Conservation (phyloP, 805 yeast genomes). For the Pichia gijzeniarum region DNA sequence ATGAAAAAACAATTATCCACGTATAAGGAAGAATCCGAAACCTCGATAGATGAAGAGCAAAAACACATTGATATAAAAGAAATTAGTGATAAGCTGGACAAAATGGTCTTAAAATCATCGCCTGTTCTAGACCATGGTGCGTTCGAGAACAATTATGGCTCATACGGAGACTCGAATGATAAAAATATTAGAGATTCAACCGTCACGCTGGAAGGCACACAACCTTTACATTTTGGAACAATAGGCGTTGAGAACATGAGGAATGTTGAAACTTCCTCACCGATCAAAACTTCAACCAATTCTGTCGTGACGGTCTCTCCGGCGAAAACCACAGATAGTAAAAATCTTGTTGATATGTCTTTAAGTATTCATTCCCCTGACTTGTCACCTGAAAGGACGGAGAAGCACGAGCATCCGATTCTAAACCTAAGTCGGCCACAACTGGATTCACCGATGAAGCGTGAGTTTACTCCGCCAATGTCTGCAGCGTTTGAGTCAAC, state of each 20-base stretch:
- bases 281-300: background rate
- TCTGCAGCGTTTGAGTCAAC: background rate
- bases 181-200: background rate
- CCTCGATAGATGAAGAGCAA: background rate
- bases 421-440: background rate
- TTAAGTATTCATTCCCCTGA: background rate
- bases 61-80: background rate
- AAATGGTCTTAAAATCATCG: conserved; percentile 3
- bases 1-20: background rate
- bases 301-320: background rate
- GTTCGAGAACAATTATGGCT: conserved; percentile 8
- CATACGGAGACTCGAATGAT: conserved; percentile 1
- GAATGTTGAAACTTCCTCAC: background rate
- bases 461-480: background rate
- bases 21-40: background rate
- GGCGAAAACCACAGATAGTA: background rate
- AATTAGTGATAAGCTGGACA: conserved; percentile 5
- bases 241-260: background rate
- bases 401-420: background rate
- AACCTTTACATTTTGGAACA: background rate
- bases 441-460: background rate
- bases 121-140: background rate
- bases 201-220: background rate
- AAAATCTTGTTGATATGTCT: conserved; percentile 7
- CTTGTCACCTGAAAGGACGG: conserved; percentile 1